Base-by-base conservation (phyloP, 192 early-diverging fungal species). In the Mortierella alpina region DNA sequence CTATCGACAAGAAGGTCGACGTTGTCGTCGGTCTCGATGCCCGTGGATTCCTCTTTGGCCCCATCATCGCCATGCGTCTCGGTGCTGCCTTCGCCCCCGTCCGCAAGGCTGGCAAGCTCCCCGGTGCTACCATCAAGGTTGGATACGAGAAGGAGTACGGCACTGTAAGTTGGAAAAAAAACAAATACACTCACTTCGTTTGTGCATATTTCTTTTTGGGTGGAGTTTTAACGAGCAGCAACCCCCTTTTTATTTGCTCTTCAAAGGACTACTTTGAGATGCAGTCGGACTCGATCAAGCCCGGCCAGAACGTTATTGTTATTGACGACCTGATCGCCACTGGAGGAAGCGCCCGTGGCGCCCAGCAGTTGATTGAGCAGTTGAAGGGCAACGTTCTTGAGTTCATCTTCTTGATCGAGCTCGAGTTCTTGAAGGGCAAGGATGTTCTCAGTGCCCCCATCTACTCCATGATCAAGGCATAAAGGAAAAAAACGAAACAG, bases 291-390 rank as follows among this genome's bases (percentile, higher is more conserved):
- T 90, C 92, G 13, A 87, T 99, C 71, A 90, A 93, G 84, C 56
- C 87, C 8, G 94, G 93, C 42, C 89, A 95, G 83, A 91, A 89
- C 64, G 97, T 99, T 17, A 91, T 99, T 63, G 88, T 99, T 45
- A 83, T 99, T 72, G 98, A 99, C 70, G 98, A 99, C 78, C 83
- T 99, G 82, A 95, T 99, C 85, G 98, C 96, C 45, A 96, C 94
- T 13, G 96, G 96, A 18, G 96, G 96, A 2, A 91, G 88, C 70
- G 96, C 95, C 48, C 86, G 84, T 65, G 96, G 91, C 2, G 96
- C 95, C 5, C 94, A 93, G 74, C 89, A 96, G 58, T 87, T 99
- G 48, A 92, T 99, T 54, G 68, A 78, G 18, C 83, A 91, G 85
- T 76, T 87, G 68, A 88, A 92, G 12, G 98, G 92, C 56, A 91